Conservation (phyloP, 768 basidiomycete genomes). For the Leucocoprinus sp. region DNA sequence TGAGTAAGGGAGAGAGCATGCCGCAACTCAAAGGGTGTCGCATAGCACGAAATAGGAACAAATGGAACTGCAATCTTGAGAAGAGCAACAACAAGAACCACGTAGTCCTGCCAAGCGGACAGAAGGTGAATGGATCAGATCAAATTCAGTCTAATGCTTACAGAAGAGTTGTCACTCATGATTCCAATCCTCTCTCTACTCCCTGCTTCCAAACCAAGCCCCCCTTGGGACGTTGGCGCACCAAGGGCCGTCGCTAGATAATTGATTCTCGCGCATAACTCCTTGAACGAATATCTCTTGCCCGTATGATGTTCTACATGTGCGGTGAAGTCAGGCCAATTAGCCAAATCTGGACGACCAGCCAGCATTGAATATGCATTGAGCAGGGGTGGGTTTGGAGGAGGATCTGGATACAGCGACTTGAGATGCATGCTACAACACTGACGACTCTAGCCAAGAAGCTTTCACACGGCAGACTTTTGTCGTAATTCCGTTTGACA, state of each 20-base stretch:
- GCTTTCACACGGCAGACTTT: too few species aligned
- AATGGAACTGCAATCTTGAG: slow-evolving; percentile 23
- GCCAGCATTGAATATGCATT: slow-evolving; percentile 52
- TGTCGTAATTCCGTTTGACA: too few species aligned
- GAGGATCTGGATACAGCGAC: slow-evolving; percentile 42
- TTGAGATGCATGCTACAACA: slow-evolving; percentile 40
- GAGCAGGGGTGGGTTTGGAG: slow-evolving; percentile 39
- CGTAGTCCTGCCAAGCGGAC: slow-evolving; percentile 26
- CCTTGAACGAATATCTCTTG: slow-evolving; percentile 31
- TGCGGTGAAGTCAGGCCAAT: slow-evolving; percentile 46
- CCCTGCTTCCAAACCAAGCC: slow-evolving; percentile 41
- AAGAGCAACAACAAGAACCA: slow-evolving; percentile 22
- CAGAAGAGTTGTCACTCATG: slow-evolving; percentile 59
- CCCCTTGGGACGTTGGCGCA: slow-evolving; percentile 35
- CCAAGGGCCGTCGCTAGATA: slow-evolving; percentile 52
- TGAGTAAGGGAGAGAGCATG: slow-evolving; percentile 25
- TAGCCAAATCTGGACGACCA: slow-evolving; percentile 40
- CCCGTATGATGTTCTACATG: slow-evolving; percentile 50
- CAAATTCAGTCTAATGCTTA: slow-evolving; percentile 21
- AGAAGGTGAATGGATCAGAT: background rate
- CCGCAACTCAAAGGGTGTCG: slow-evolving; percentile 27
- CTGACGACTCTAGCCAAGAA: background rate
- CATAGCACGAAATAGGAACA: slow-evolving; percentile 27
- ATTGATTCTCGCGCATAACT: slow-evolving; percentile 42
- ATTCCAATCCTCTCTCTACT: slow-evolving; percentile 58